Conservation (phyloP, 352 stramenopile species). For the Albugo laibachii region DNA sequence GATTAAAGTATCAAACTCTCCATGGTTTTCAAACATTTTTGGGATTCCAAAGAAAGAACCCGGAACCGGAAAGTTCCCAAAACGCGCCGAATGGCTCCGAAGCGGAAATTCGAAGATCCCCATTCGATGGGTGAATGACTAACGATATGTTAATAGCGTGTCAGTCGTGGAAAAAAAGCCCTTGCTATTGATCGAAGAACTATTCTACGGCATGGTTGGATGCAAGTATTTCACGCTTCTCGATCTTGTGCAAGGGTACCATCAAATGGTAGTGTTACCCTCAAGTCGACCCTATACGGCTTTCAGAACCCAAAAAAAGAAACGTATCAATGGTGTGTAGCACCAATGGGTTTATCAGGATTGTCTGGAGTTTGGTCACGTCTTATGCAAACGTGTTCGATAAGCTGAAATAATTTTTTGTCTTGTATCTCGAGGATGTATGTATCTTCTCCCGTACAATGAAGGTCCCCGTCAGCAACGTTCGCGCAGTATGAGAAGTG, state of each 20-base stretch:
- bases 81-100: conserved; percentile 1
- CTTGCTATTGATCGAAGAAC: conserved; percentile 5
- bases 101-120: not conserved
- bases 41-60: conserved; percentile 3
- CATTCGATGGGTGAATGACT: conserved; percentile 3
- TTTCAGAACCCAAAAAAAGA: conserved; percentile 1
- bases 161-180: conserved; percentile 3
- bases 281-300: conserved; percentile 1
- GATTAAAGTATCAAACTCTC: conserved; percentile 7
- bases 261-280: conserved; percentile 1
- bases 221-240: conserved; percentile 1
- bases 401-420: conserved; percentile 1
- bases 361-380: conserved; percentile 3
- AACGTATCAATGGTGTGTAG: conserved; percentile 4
- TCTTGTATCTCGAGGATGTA: conserved; percentile 3
- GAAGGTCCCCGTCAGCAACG: not conserved
- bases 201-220: conserved; percentile 5
- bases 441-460: conserved; percentile 7
- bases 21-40: conserved; percentile 6
- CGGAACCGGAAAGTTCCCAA: conserved; percentile 2
- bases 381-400: conserved; percentile 3
- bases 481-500: conserved; percentile 1
- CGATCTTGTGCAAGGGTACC: conserved; percentile 7
- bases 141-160: conserved; percentile 3
- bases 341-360: conserved; percentile 16